These are phyloP conservation scores for Diospyros lotus DNA, from an alignment of 148 eudicot species.

Conservation along the genomic window DNA sequence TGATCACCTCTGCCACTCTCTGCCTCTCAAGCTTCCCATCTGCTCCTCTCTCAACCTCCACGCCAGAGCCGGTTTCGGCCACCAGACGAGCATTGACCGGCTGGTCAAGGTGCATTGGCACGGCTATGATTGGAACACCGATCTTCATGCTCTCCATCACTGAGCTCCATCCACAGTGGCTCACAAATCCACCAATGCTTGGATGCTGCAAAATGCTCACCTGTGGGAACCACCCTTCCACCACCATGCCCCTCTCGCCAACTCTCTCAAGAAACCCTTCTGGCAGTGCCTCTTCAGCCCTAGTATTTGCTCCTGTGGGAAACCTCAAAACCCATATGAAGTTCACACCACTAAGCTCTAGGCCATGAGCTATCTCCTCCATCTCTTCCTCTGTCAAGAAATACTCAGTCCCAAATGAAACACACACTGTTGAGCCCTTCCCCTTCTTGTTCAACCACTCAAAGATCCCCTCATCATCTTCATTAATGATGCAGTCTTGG, in stretches of 20 bases:
- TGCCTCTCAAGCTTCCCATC: slow-evolving; percentile 3
- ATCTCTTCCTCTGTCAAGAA: not conserved
- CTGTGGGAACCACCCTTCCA: slow-evolving; percentile 15
- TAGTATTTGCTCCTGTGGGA: slow-evolving; percentile 1
- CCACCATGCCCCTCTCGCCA: slow-evolving; percentile 12
- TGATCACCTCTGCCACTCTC: slow-evolving; percentile 1
- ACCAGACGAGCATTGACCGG: slow-evolving; percentile 22
- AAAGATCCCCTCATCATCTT: not conserved
- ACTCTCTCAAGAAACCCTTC: slow-evolving; percentile 12
- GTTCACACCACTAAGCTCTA: slow-evolving; percentile 10
- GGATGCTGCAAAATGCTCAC: slow-evolving; percentile 10
- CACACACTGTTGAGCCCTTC: slow-evolving; percentile 5
- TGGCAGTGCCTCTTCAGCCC: slow-evolving; percentile 9
- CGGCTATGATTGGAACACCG: slow-evolving; percentile 4
- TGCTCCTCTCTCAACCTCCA: slow-evolving; percentile 16
- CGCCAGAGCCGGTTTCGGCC: slow-evolving; percentile 13
- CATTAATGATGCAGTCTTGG: not conserved
- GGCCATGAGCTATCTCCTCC: not conserved
- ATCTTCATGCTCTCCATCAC: slow-evolving; percentile 11
- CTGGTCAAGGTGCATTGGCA: slow-evolving; percentile 20
- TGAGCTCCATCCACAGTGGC: no score
- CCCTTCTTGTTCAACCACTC: slow-evolving; percentile 1
- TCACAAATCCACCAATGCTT: no score
- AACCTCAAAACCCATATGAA: slow-evolving; percentile 23
- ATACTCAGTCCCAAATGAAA: slow-evolving; percentile 11